Conservation (phyloP, 176 grass and related monocot species). For the Aegilops longissima region DNA sequence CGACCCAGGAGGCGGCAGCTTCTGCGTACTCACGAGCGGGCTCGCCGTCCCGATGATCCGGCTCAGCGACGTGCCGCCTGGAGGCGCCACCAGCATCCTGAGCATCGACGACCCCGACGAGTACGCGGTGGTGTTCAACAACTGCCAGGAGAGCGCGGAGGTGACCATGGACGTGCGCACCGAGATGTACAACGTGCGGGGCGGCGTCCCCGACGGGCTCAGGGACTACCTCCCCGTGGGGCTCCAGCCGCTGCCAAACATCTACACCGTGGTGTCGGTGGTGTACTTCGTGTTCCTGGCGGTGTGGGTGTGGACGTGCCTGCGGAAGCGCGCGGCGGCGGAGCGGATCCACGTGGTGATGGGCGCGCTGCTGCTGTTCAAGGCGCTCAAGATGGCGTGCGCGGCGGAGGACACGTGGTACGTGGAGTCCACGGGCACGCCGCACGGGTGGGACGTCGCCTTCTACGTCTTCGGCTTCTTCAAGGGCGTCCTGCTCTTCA, state of each 20-base stretch:
- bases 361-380: constrained; percentile 72
- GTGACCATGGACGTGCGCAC: constrained; percentile 64
- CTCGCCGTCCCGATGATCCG: constrained; percentile 42
- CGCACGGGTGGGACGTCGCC: constrained; percentile 71
- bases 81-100: constrained; percentile 29
- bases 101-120: constrained; percentile 35
- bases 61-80: constrained; percentile 41
- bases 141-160: constrained; percentile 52
- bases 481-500: constrained; percentile 70
- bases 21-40: constrained; percentile 61
- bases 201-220: neutral
- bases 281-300: constrained; percentile 49
- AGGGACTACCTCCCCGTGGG: constrained; percentile 69
- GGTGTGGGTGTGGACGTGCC: constrained; percentile 44
- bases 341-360: constrained; percentile 59
- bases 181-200: constrained; percentile 63
- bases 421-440: constrained; percentile 50
- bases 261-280: constrained; percentile 48
- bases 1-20: constrained; percentile 14
- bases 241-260: constrained; percentile 45
- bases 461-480: constrained; percentile 72
- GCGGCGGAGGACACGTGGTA: constrained; percentile 66
- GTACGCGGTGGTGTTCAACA: constrained; percentile 66
- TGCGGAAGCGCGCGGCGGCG: constrained; percentile 23
- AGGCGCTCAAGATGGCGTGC: constrained; percentile 71